Percentiles rank a stretch among this genome's conserved stretches.
Evolutionary conservation across 2,329 filamentous ascomycete genomes (phyloP).

Genomic region (Torrubiella hemipterigena): DNA sequence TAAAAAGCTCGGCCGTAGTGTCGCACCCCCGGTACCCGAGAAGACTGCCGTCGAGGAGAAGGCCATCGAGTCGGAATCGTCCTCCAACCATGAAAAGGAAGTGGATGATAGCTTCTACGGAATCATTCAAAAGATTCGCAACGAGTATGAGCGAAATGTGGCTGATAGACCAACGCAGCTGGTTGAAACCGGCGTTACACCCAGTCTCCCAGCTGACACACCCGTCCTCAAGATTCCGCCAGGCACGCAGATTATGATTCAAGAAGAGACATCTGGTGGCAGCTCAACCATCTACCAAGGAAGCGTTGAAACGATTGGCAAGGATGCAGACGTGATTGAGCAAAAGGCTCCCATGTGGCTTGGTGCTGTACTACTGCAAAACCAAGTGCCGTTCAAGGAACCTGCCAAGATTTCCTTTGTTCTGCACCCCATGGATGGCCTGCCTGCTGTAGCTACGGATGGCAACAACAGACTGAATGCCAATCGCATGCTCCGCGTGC

Average conservation of each 20-base stretch:
- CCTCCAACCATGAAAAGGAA: constrained; percentile 55
- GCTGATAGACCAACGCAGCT: constrained; percentile 38
- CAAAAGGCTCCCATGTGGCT: constrained; percentile 85
- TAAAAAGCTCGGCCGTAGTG: constrained; percentile 69
- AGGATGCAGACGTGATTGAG: constrained; percentile 73
- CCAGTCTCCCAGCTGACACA: constrained; percentile 60
- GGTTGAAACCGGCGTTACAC: constrained; percentile 53
- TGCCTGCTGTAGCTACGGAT: constrained; percentile 67
- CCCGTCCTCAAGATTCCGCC: constrained; percentile 62
- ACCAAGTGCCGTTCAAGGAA: constrained; percentile 76
- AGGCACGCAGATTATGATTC: constrained; percentile 55
- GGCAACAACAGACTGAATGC: constrained; percentile 88
- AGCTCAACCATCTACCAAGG: constrained; percentile 84
- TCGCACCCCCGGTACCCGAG: constrained; percentile 45
- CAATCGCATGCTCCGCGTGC: constrained; percentile 89
- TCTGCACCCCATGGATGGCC: constrained; percentile 62
- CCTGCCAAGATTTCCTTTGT: constrained; percentile 93
- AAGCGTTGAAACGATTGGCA: constrained; percentile 65
- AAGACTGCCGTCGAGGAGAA: constrained; percentile 73
- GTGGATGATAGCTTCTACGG: constrained; percentile 67
- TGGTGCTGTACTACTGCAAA: constrained; percentile 75
- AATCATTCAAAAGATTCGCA: constrained; percentile 58
- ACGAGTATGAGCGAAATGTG: constrained; percentile 60
- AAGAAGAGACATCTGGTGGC: constrained; percentile 54
- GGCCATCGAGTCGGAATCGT: constrained; percentile 52